These are phyloP conservation scores for Podospora didyma DNA, from an alignment of 495 filamentous ascomycete species.

Conservation along the genomic window DNA sequence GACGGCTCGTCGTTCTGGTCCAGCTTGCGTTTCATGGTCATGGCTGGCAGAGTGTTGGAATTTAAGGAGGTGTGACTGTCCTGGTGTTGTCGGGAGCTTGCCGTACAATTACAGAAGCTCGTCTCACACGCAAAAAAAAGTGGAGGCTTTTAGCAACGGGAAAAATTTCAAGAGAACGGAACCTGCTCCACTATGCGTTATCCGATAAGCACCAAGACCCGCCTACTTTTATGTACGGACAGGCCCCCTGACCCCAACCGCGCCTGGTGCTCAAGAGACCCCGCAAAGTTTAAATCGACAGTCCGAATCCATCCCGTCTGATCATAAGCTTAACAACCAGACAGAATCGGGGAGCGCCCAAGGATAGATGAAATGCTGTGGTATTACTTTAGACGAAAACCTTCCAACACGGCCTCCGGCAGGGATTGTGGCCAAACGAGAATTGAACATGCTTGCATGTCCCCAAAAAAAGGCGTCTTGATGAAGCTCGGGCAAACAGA, in stretches of 20 bases:
- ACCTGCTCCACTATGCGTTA: not conserved
- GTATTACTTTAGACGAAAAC: too few relatives aligned
- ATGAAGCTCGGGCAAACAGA: too few relatives aligned
- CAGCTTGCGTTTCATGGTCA: constrained; percentile 53
- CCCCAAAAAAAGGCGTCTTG: too few relatives aligned
- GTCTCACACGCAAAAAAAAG: not conserved
- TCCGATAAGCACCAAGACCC: constrained; percentile 9
- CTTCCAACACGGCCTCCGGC: too few relatives aligned
- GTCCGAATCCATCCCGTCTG: not conserved
- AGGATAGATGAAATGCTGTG: too few relatives aligned
- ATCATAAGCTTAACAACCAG: too few relatives aligned
- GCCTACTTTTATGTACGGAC: not conserved
- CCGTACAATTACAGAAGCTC: not conserved
- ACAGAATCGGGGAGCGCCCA: too few relatives aligned
- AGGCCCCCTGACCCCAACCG: not conserved
- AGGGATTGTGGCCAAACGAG: too few relatives aligned
- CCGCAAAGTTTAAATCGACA: constrained; percentile 18
- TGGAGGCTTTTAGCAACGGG: not conserved
- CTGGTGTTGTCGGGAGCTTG: not conserved
- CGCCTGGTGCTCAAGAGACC: constrained; percentile 9
- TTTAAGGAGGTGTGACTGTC: not conserved
- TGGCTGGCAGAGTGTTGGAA: not conserved
- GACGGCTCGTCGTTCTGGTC: constrained; percentile 47
- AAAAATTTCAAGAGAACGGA: not conserved
- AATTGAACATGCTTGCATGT: too few relatives aligned